Evolutionary conservation across 2,329 filamentous ascomycete genomes (phyloP), one percentile per base, ranked within the genome.

Genomic region (Aspergillus uvarum): DNA sequence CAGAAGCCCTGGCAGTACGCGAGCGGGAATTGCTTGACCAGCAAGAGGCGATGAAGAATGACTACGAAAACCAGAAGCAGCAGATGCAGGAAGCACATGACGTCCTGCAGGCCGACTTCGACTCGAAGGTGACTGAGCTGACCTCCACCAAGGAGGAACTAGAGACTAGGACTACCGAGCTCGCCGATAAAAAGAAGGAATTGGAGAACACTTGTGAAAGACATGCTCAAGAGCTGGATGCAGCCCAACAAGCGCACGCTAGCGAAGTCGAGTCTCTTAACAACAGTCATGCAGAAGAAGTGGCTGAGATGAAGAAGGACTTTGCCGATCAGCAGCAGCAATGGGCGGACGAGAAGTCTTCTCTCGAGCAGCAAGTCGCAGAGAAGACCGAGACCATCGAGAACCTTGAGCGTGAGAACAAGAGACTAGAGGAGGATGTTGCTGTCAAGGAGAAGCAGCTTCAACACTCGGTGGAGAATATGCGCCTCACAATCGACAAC

Each of bases 401-500:
- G n/a, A 76, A 73, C 59, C 73, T 78, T 52, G 76, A 82, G 60
- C 77, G 80, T 61, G 74, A 79, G 61, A 77, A 74, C 62, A 73
- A 74, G 42, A 70, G 70, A 63, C 69, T 80, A 65, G 77, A 81
- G 62, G 77, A 77, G 55, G 76, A 81, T 60, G 77, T 80, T 60
- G 69, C 80, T 55, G 68, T 77, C 56, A 77, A 80, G 59, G 78
- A 79, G 63, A 76, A 78, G 49, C 78, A 81, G 64, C 74, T 79
- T 35, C 79, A 81, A 57, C 75, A 73, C 56, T 72, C 74, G 10
- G 70, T 76, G 54, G 73, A 76, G 24, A 72, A 72, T 51, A 79
- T 79, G 76, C 77, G 78, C 54, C 74, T 79, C 55, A 77, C 78
- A 12, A 83, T 83, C 75, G 76, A 80, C 49, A 76, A 79, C 59